Conservation (phyloP, 495 filamentous ascomycete species). For the Xylaria curta region DNA sequence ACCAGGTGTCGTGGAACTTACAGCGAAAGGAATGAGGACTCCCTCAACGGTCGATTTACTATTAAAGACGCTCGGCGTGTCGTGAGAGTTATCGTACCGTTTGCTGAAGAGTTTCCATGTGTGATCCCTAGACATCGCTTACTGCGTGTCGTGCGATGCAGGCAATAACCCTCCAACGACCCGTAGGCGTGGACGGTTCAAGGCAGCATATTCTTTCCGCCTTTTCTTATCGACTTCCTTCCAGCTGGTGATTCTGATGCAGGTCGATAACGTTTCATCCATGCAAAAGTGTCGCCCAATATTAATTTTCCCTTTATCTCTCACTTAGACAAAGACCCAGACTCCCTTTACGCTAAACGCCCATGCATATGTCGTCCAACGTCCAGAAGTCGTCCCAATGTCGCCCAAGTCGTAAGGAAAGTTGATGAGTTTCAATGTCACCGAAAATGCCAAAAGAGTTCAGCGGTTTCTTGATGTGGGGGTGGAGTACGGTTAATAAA, state of each 20-base stretch:
- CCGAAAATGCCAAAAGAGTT: neutral
- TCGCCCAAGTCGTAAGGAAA: neutral
- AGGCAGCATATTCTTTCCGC: conserved; percentile 16
- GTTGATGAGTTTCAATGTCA: conserved; percentile 14
- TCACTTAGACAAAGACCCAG: neutral
- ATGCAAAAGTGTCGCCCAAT: neutral
- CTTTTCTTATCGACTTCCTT: neutral
- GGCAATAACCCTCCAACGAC: conserved; percentile 16
- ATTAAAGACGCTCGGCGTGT: conserved; percentile 11
- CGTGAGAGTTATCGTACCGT: conserved; percentile 18
- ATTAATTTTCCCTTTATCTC: neutral
- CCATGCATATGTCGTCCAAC: neutral
- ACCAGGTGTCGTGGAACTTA: conserved; percentile 19
- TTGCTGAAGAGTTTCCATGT: neutral
- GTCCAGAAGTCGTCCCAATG: neutral
- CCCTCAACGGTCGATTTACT: conserved; percentile 27
- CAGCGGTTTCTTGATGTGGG: conserved; percentile 18
- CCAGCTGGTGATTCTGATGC: neutral
- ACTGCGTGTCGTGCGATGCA: conserved; percentile 10
- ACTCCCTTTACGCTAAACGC: neutral
- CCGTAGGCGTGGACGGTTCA: conserved; percentile 13
- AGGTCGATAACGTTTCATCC: neutral
- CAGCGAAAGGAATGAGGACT: conserved; percentile 35
- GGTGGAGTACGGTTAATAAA: conserved; percentile 25
- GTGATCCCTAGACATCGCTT: conserved; percentile 24